Evolutionary conservation across 2,329 filamentous ascomycete genomes (phyloP), one percentile per base, ranked within the genome.

Genomic region (Cladosporium sp.): DNA sequence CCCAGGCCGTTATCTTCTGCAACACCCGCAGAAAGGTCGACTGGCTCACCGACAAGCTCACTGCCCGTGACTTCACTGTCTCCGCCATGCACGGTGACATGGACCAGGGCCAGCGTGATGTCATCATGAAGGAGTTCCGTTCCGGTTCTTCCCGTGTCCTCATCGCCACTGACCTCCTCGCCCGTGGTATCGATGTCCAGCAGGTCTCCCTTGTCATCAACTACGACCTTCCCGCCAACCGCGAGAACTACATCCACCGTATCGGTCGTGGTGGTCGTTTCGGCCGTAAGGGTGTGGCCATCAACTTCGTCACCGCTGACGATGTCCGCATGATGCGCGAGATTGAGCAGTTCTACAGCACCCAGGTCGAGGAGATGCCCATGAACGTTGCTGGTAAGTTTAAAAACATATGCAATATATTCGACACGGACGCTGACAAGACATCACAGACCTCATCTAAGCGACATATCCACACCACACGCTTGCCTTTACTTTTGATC

Each of bases 291-390:
- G 93, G 93, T 79, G 93, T 98, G 58, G 93, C 93, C 32, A 98
- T 98, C 79, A 98, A 98, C 77, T 98, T 98, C 66, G 93, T 98
- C 59, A 98, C 93, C 2, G 94, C 88, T 66, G 93, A 98, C 63
- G 93, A 98, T 68, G 93, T 98, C 53, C 86, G 93, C 67, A 98
- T 98, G 67, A 79, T 98, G 88, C 85, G 93, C 73, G 93, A 98
- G 77, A 98, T 98, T 66, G 93, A 98, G 76, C 89, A 96, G 79
- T 98, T 97, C 83, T 98, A 98, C 86, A 95, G 89, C 83, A 98
- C 93, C 73, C 93, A 98, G 80, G 97, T 98, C 63, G 93, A 98
- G 78, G 93, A 98, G 83, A 98, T 98, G 93, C 93, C 93, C 69
- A 97, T 98, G 93, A 85, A 85, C 74, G 83, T 85, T 72, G 79